phyloP scores from a whole-genome alignment of 441 rosid species.

The Euphorbia corollata region DNA sequence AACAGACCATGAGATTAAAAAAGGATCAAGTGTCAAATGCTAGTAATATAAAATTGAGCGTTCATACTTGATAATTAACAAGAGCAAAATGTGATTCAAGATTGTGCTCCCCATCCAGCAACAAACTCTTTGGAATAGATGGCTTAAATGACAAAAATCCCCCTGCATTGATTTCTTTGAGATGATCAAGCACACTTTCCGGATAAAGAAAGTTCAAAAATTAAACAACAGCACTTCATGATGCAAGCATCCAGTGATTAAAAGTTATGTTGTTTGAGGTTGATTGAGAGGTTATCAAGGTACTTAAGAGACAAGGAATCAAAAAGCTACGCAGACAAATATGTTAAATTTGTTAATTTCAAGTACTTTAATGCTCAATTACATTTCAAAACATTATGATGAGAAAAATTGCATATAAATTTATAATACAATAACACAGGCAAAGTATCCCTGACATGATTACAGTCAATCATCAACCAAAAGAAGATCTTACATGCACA shows the following conservation, averaged over 20 bases:
- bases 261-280: background rate
- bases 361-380: background rate
- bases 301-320: background rate
- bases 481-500: background rate
- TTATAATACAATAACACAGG: background rate
- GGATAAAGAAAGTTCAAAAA: constrained; percentile 13
- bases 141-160: constrained; percentile 89
- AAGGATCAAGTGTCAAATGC: constrained; percentile 15
- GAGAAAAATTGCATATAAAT: background rate
- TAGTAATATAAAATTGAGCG: constrained; percentile 21
- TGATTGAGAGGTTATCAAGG: background rate
- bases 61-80: constrained; percentile 74
- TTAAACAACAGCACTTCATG: background rate
- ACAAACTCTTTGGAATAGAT: constrained; percentile 71
- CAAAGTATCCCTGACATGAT: background rate
- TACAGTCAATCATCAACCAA: constrained; percentile 7
- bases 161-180: constrained; percentile 44
- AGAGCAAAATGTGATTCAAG: constrained; percentile 71
- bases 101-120: constrained; percentile 80
- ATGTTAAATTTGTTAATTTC: background rate
- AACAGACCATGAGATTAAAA: constrained; percentile 23
- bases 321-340: background rate
- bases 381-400: background rate
- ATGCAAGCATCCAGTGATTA: background rate
- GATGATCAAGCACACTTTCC: constrained; percentile 19